A percentile compares a stretch with the other conserved stretches of the same genome.
These are phyloP conservation scores for Cyclotella kingstonii DNA, from an alignment of 108 stramenopile genomes.

Conservation along the genomic window DNA sequence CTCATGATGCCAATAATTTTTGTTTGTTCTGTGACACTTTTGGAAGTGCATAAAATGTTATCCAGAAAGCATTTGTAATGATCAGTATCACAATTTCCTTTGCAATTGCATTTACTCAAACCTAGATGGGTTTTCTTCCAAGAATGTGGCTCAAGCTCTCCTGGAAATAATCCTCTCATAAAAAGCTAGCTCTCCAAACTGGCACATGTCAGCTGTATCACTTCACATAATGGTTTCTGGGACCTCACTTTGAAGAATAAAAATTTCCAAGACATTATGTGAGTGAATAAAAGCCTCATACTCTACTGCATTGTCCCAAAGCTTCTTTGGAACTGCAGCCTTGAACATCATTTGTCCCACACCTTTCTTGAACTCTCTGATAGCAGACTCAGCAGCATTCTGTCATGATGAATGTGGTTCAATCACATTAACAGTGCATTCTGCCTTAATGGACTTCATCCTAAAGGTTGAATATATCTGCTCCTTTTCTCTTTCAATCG, in stretches of 20 bases:
- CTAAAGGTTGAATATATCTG: too few relatives aligned
- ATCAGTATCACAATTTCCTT: too few relatives aligned
- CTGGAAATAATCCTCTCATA: background rate
- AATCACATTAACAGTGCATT: too few relatives aligned
- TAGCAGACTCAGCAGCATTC: background rate
- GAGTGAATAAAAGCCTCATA: background rate
- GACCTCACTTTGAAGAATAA: background rate
- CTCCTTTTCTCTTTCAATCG: too few relatives aligned
- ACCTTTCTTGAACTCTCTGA: background rate
- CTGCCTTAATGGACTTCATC: too few relatives aligned
- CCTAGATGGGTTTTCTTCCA: too few relatives aligned
- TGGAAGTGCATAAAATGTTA: too few relatives aligned
- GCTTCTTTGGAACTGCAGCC: background rate
- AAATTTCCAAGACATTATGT: background rate
- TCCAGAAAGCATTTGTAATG: too few relatives aligned
- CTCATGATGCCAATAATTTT: too few relatives aligned
- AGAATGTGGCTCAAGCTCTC: background rate
- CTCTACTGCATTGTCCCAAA: background rate
- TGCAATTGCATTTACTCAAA: too few relatives aligned
- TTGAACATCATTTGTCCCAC: background rate
- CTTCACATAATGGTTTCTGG: background rate
- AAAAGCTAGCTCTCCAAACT: background rate
- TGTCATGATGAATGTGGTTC: background rate
- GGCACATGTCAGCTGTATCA: background rate
- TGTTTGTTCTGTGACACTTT: too few relatives aligned